Conservation (phyloP, 768 basidiomycete genomes). For the Macrolepiota dolichaula region DNA sequence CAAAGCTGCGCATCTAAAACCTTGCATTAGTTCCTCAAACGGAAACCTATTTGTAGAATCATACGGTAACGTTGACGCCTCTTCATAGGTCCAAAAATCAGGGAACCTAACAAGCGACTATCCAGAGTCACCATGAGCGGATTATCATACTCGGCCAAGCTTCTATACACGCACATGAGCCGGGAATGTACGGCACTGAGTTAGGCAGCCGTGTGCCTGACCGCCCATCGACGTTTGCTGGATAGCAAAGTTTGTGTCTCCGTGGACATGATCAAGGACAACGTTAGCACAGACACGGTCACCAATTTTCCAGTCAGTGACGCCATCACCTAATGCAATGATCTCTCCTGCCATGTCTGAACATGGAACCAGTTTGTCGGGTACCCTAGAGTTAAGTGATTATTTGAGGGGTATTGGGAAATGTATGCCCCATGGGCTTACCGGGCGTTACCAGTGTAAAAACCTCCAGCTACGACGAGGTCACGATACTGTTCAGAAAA, state of each 20-base stretch:
- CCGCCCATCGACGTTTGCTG: conserved; percentile 41
- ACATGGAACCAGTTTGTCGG: conserved; percentile 30
- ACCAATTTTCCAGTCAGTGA: conserved; percentile 48
- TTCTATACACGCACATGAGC: conserved; percentile 9
- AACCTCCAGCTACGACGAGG: conserved; percentile 35
- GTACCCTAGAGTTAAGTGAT: conserved; percentile 4
- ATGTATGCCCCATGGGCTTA: neutral
- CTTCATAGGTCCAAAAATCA: conserved; percentile 39
- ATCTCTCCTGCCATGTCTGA: conserved; percentile 61
- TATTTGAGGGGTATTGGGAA: neutral
- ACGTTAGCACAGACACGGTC: conserved; percentile 59
- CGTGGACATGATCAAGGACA: conserved; percentile 42
- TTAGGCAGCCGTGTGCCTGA: conserved; percentile 46
- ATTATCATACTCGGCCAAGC: neutral
- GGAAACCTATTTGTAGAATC: neutral
- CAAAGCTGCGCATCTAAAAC: conserved; percentile 49
- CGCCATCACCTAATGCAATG: conserved; percentile 40
- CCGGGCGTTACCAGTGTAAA: conserved; percentile 31
- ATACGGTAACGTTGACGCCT: conserved; percentile 11
- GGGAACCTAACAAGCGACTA: conserved; percentile 52
- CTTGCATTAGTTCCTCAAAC: conserved; percentile 12
- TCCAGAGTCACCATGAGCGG: neutral
- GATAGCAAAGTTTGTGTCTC: conserved; percentile 33
- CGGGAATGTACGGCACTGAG: conserved; percentile 49
- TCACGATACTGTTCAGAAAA: conserved; percentile 41